These are phyloP conservation scores for Trypanosoma boissoni DNA, from an alignment of 208 protist species.

Conservation along the genomic window DNA sequence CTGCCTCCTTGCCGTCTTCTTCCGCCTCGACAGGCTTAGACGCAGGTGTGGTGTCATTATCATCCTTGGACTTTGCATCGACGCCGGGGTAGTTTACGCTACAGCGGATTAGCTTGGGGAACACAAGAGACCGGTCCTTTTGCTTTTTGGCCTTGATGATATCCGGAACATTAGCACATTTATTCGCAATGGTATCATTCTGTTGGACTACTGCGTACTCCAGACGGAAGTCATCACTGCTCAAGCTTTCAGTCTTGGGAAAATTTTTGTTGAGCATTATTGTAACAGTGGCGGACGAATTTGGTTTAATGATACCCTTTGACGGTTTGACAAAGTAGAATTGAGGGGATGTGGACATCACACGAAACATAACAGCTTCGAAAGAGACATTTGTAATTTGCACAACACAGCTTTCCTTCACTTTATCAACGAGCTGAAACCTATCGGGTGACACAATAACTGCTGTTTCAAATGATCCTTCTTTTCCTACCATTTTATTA, in stretches of 20 bases:
- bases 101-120: conserved; percentile 51
- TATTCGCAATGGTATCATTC: conserved; percentile 60
- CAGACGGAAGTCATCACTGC: conserved; percentile 73
- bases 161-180: conserved; percentile 49
- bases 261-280: conserved; percentile 49
- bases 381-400: conserved; percentile 78
- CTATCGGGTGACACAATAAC: conserved; percentile 26
- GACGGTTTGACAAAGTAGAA: conserved; percentile 74
- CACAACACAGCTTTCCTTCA: conserved; percentile 66
- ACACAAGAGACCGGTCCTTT: conserved; percentile 34
- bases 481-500: conserved; percentile 12
- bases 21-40: too few relatives aligned
- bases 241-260: conserved; percentile 6
- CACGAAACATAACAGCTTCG: conserved; percentile 66
- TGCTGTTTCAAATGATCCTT: background rate
- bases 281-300: conserved; percentile 47
- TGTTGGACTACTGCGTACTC: conserved; percentile 58
- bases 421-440: conserved; percentile 50
- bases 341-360: conserved; percentile 63
- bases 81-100: conserved; percentile 26
- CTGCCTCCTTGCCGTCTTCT: background rate
- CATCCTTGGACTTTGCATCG: too few relatives aligned
- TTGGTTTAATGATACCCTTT: conserved; percentile 71
- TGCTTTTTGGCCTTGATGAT: conserved; percentile 71
- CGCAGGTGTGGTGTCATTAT: too few relatives aligned